Percentiles rank a stretch among this genome's conserved stretches.
Evolutionary conservation across 768 basidiomycete species (phyloP).

Genomic region (Lanmaoa pseudosensibilis): DNA sequence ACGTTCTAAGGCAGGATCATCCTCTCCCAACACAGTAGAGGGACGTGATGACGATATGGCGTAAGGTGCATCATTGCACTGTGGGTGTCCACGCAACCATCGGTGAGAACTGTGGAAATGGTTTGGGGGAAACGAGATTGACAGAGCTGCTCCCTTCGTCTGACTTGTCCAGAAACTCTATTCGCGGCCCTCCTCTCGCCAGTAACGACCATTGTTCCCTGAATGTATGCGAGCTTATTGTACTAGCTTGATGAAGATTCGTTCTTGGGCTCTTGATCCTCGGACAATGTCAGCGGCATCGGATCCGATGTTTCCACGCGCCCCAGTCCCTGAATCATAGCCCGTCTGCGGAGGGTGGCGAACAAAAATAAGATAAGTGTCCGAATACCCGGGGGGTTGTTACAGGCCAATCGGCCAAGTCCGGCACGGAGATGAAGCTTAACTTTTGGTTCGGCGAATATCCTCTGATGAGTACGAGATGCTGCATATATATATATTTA

Average conservation of each 20-base stretch:
- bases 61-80: background rate
- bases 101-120: conserved; percentile 10
- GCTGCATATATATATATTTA: background rate
- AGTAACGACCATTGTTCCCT: background rate
- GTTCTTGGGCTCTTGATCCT: conserved; percentile 10
- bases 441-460: background rate
- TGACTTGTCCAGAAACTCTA: conserved; percentile 1
- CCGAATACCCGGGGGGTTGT: background rate
- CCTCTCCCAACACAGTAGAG: background rate
- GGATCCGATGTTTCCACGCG: background rate
- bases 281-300: background rate
- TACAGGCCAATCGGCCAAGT: background rate
- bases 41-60: conserved; percentile 10
- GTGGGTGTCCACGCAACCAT: conserved; percentile 9
- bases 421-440: conserved; percentile 5
- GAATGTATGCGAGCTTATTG: background rate
- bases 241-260: background rate
- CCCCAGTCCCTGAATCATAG: background rate
- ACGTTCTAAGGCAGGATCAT: background rate
- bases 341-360: background rate
- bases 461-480: background rate
- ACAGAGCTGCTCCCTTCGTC: background rate
- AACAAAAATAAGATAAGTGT: conserved; percentile 1
- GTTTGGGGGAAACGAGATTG: background rate
- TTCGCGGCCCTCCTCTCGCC: background rate